Evolutionary conservation across 169 alveolate species (phyloP).

Genomic region (Perkinsus olseni): DNA sequence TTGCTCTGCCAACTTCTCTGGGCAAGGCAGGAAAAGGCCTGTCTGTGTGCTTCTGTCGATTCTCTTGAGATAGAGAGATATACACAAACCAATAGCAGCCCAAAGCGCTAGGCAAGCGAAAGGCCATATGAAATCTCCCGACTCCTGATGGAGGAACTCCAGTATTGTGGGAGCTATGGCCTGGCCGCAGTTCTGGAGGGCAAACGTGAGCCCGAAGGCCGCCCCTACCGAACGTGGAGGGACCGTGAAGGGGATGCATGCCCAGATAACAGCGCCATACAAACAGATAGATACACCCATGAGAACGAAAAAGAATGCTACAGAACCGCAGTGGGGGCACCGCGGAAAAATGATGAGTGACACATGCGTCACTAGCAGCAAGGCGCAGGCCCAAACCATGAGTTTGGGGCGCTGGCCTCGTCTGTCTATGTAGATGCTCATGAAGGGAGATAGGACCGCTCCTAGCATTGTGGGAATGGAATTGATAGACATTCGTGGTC

Average conservation of each 20-base stretch:
- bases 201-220: conserved; percentile 64
- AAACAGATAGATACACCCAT: conserved; percentile 1
- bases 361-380: background rate
- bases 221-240: conserved; percentile 55
- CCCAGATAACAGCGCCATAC: conserved; percentile 12
- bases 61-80: background rate
- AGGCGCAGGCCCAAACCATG: conserved; percentile 2
- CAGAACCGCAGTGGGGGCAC: conserved; percentile 1
- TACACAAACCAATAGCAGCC: background rate
- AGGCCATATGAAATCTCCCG: background rate
- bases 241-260: conserved; percentile 5
- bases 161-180: conserved; percentile 48
- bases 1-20: background rate
- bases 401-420: conserved; percentile 7
- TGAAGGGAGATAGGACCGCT: background rate
- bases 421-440: background rate
- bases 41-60: background rate
- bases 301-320: background rate
- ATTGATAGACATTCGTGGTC: background rate
- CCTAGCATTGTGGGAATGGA: background rate
- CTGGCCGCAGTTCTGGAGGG: conserved; percentile 54
- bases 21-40: background rate
- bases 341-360: background rate
- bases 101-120: background rate
- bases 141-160: background rate